Evolutionary conservation across 192 early-diverging fungal species (phyloP).

Genomic region (Radiomyces spectabilis): DNA sequence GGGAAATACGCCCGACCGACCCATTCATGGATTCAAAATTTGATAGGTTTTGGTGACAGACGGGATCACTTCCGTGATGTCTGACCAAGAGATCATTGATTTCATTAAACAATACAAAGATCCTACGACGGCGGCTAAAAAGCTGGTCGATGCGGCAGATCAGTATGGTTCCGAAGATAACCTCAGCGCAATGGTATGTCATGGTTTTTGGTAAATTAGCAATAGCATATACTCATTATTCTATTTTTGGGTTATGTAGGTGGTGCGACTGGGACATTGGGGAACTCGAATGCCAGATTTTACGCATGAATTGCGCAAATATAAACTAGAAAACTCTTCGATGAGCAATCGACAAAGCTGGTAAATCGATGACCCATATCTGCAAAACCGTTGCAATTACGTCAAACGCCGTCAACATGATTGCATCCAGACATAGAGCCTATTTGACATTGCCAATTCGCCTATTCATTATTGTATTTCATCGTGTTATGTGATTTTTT

Average conservation of each 20-base stretch:
- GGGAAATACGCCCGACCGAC: not conserved
- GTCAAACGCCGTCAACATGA: too few relatives aligned
- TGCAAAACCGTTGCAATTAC: too few relatives aligned
- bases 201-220: not conserved
- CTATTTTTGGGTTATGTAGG: conserved; percentile 24
- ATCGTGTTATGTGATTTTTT: too few relatives aligned
- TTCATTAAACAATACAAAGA: conserved; percentile 52
- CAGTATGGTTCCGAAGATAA: conserved; percentile 66
- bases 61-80: conserved; percentile 62
- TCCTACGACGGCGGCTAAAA: conserved; percentile 46
- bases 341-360: conserved; percentile 31
- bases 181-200: conserved; percentile 51
- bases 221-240: not conserved
- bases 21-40: not conserved
- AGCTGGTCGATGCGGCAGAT: conserved; percentile 55
- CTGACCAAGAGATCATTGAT: conserved; percentile 69
- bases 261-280: conserved; percentile 66
- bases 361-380: too few relatives aligned
- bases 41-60: conserved; percentile 52
- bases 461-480: too few relatives aligned
- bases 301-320: conserved; percentile 54
- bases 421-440: too few relatives aligned
- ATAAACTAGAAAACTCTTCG: conserved; percentile 42
- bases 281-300: conserved; percentile 55
- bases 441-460: too few relatives aligned